Evolutionary conservation across 2,329 filamentous ascomycete species (phyloP).

Genomic region (Dactylonectria estremocensis): DNA sequence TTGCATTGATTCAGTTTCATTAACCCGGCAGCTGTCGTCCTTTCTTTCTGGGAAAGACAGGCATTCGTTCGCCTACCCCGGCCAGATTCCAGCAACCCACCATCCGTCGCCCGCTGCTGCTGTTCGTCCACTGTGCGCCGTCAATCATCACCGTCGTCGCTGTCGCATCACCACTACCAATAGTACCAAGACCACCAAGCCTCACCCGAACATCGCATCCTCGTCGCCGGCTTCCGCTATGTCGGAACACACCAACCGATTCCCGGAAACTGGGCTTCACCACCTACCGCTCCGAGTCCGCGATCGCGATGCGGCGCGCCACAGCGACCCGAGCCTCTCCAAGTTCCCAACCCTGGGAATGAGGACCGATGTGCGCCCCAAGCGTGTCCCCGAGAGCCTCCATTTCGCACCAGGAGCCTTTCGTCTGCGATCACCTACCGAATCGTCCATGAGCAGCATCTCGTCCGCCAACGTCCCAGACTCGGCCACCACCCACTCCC

Average conservation of each 20-base stretch:
- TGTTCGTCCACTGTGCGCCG: background rate
- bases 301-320: constrained; percentile 35
- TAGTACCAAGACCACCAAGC: constrained; percentile 7
- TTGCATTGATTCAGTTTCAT: constrained; percentile 27
- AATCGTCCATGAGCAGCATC: constrained; percentile 57
- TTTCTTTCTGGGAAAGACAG: background rate
- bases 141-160: background rate
- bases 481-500: constrained; percentile 57
- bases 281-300: constrained; percentile 46
- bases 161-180: constrained; percentile 2
- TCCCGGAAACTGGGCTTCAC: constrained; percentile 45
- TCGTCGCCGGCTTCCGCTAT: constrained; percentile 30
- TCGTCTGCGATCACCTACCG: constrained; percentile 55
- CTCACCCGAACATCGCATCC: background rate
- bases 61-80: too few species aligned
- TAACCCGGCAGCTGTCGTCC: constrained; percentile 11
- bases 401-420: constrained; percentile 47
- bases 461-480: constrained; percentile 57
- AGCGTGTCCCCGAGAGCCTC: constrained; percentile 51
- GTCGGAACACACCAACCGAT: constrained; percentile 37
- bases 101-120: background rate
- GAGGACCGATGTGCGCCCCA: constrained; percentile 32
- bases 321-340: constrained; percentile 5
- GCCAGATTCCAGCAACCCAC: too few species aligned
- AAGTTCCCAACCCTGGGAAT: constrained; percentile 39